Evolutionary conservation across 2,329 filamentous ascomycete genomes (phyloP), one percentile per base, ranked within the genome.

Genomic region (Paradendryphiella salina): DNA sequence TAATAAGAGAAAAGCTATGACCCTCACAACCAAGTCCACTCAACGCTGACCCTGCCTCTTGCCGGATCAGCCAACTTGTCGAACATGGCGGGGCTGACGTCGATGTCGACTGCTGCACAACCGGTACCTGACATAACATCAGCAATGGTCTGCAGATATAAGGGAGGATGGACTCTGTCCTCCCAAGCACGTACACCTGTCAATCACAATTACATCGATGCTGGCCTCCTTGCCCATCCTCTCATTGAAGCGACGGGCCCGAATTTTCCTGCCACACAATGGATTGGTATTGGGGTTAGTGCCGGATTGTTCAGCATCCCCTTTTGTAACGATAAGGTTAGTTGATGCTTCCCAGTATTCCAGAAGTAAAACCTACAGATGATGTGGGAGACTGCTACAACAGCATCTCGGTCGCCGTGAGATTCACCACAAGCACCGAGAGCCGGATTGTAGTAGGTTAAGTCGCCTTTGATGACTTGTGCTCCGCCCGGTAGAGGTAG

Each of bases 401-500:
- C 82, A 49, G 79, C 65, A 49, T 90, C 85, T 6, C 69, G 72
- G 6, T 78, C 75, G 1, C 66, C 71, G 45, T 81, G 83, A 1
- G 73, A 77, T 26, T 80, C 71, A 4, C 88, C 89, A 66, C 89
- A 93, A 0, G 88, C 85, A 10, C 89, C 88, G 3, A 89, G 77
- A 0, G 72, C 82, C 0, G 86, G 82, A 14, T 76, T 74, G 69
- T 88, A 92, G 74, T 85, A 92, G 0, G 86, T 90, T 42, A 89
- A 69, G 41, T 89, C 85, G 44, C 86, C 87, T 3, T 75, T 79
- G 61, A 82, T 83, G 0, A 79, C 77, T 1, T 78, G 75, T 9
- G 76, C 75, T 47, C 80, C 77, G 18, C 73, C 75, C 2, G 81
- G 81, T 6, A 83, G 74, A 3, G 81, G 80, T 5, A 83, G 72